Evolutionary conservation across 192 early-diverging fungal species (phyloP).

Genomic region (Podila verticillata): DNA sequence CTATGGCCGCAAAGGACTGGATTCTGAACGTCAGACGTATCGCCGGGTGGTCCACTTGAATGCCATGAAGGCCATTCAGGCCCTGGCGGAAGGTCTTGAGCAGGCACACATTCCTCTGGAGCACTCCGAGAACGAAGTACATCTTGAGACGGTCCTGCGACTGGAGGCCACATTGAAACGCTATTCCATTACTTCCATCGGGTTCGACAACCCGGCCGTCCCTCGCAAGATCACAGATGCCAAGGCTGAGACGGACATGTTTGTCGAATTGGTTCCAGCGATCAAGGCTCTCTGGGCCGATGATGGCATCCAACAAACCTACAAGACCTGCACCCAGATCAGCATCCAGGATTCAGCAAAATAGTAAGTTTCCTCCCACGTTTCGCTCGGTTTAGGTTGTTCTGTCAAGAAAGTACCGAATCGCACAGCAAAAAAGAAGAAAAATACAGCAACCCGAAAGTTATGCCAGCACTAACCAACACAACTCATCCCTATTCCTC

Average conservation of each 20-base stretch:
- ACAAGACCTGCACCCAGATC: conserved; percentile 38
- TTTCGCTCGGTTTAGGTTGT: not conserved
- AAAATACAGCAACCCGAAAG: not conserved
- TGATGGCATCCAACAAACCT: conserved; percentile 43
- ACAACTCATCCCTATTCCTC: not conserved
- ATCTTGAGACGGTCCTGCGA: conserved; percentile 34
- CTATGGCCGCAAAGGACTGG: conserved; percentile 44
- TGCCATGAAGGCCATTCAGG: conserved; percentile 56
- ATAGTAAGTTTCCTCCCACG: conserved; percentile 42
- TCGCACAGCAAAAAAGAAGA: not conserved
- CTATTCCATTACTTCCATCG: conserved; percentile 41
- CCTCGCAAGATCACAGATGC: conserved; percentile 50
- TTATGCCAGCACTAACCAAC: conserved; percentile 31
- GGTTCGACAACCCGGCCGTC: conserved; percentile 22
- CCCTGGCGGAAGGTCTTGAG: conserved; percentile 35
- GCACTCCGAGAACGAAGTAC: conserved; percentile 33
- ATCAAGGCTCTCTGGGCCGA: conserved; percentile 59
- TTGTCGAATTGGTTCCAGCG: conserved; percentile 44
- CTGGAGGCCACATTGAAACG: conserved; percentile 45
- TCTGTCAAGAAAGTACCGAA: too few relatives aligned
- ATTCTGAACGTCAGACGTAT: conserved; percentile 53
- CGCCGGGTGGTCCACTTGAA: conserved; percentile 53
- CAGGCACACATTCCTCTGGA: conserved; percentile 31
- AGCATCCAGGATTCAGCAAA: conserved; percentile 60
- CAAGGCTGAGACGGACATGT: conserved; percentile 47